Evolutionary conservation across 139 green algal genomes (phyloP).

Genomic region (Micractinium sp.): DNA sequence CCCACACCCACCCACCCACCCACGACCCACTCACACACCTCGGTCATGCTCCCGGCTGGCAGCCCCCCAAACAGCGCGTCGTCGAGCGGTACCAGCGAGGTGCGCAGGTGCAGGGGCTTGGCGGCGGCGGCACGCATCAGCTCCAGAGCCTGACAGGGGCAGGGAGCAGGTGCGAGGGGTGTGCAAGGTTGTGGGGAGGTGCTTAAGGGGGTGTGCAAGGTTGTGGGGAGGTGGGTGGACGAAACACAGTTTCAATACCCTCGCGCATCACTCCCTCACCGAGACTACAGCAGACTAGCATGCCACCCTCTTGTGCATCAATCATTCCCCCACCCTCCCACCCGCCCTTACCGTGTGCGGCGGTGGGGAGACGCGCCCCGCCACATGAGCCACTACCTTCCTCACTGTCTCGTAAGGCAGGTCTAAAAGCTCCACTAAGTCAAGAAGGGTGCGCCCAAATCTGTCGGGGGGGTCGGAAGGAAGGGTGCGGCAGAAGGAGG

Average conservation of each 20-base stretch:
- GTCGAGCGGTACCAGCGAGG: conserved; percentile 47
- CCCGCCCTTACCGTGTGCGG: conserved; percentile 29
- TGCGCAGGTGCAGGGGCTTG: conserved; percentile 25
- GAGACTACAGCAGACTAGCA: no score
- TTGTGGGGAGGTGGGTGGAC: neutral
- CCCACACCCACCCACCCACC: neutral
- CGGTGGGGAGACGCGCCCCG: conserved; percentile 1
- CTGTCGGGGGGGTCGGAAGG: neutral
- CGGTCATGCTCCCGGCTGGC: conserved; percentile 54
- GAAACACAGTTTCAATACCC: no score
- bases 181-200: no score
- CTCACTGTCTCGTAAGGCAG: conserved; percentile 28
- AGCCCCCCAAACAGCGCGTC: conserved; percentile 55
- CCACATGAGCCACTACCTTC: conserved; percentile 21
- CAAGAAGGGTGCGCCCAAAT: conserved; percentile 34
- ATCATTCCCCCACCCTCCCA: no score
- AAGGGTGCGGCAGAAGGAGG: neutral
- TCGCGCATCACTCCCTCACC: no score
- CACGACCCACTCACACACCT: conserved; percentile 26
- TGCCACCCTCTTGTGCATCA: no score
- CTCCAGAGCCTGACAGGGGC: conserved; percentile 1
- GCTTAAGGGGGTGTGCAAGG: neutral
- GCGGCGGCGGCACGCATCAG: conserved; percentile 9
- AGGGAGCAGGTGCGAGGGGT: neutral
- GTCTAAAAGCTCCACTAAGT: conserved; percentile 61